Evolutionary conservation across 2,329 filamentous ascomycete genomes (phyloP), one percentile per base, ranked within the genome.

Genomic region (Trichoderma asperellum): DNA sequence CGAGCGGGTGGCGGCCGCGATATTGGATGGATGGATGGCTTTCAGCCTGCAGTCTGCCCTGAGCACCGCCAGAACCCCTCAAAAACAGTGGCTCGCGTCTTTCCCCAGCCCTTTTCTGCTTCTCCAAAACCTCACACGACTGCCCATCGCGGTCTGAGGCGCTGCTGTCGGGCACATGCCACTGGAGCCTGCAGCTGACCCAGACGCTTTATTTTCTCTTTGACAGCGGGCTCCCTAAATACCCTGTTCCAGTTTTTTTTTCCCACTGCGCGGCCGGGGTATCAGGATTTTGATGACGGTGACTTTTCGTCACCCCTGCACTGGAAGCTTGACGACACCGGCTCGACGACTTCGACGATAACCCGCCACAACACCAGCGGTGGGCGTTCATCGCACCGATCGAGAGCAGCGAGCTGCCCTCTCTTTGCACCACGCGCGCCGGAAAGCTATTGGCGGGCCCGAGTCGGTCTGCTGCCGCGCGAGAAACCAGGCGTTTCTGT

Each of bases 201-300:
- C 29, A 32, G 27, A 35, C 21, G 49, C 35, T 24, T 4, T 49
- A 11, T 24, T 49, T 49, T 24, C n/a, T 21, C 27, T 24, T 57
- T 62, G 67, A 66, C 63, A 58, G 63, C 63, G 63, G 53, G 53
- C 65, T 68, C 47, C 56, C 55, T 61, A 43, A 43, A 60, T 12
- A 61, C 32, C 34, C 40, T 43, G 40, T 57, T 37, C 21, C 35
- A 43, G 32, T 59, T 59, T 68, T 59, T 52, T 53, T 40, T 56
- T 32, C 18, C 64, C 55, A 32, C 60, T 61, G 32, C 55, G 43
- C 67, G 59, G 60, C 68, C 56, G 49, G 68, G 68, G 60, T 67
- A 56, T 66, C 24, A 56, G 56, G 55, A 40, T 67, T 67, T 69
- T 62, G 68, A 69, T 69, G 68, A 69, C 68, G 68, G 68, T 47